A percentile compares a stretch with the other conserved stretches of the same genome.
Evolutionary conservation across 1,139 yeast species (phyloP).

Genomic region (Yamadazyma triangularis): DNA sequence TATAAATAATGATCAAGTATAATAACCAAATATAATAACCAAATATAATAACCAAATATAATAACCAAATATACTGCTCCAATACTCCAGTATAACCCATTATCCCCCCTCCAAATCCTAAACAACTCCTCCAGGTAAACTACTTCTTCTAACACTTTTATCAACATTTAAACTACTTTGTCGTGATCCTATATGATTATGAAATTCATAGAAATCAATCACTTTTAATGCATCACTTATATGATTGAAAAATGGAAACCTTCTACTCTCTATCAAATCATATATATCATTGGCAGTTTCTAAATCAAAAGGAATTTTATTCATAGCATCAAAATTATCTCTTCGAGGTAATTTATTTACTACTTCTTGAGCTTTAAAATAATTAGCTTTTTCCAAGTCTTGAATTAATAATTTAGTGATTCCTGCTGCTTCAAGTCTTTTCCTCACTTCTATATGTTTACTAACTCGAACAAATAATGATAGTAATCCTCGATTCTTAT

Average conservation of each 20-base stretch:
- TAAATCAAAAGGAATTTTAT: slow-evolving; percentile 2
- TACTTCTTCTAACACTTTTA: not conserved
- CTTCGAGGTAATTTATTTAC: not conserved
- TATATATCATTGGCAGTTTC: slow-evolving; percentile 14
- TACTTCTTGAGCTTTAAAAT: slow-evolving; percentile 20
- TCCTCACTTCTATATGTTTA: slow-evolving; percentile 27
- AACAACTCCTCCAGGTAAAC: too few relatives aligned
- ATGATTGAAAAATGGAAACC: slow-evolving; percentile 34
- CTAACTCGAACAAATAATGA: slow-evolving; percentile 67
- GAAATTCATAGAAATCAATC: slow-evolving; percentile 32
- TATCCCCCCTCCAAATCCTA: too few relatives aligned
- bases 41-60: too few relatives aligned
- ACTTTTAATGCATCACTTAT: slow-evolving; percentile 41
- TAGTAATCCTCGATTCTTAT: slow-evolving; percentile 51
- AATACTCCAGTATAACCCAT: too few relatives aligned
- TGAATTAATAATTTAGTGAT: slow-evolving; percentile 21
- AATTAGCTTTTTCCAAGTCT: slow-evolving; percentile 24
- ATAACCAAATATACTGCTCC: too few relatives aligned
- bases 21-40: too few relatives aligned
- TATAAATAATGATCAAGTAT: too few relatives aligned
- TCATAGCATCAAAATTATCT: slow-evolving; percentile 1
- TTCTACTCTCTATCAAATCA: slow-evolving; percentile 24
- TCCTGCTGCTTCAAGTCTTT: slow-evolving; percentile 29
- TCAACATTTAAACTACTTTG: not conserved
- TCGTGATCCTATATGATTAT: not conserved